Conservation (phyloP, 305 asterid species). For the Plantago rigida region DNA sequence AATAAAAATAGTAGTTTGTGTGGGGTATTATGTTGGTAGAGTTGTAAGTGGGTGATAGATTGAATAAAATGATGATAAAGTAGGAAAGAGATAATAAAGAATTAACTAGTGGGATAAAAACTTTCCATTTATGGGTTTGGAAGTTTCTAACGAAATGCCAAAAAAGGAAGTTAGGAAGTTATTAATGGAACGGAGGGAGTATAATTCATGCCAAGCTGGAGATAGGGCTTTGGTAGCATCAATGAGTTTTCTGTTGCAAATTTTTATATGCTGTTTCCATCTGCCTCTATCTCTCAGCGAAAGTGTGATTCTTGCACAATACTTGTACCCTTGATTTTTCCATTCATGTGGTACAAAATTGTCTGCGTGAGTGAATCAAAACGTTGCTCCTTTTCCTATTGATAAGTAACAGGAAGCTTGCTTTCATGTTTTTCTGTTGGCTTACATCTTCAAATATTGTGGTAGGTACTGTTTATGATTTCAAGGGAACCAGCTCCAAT, state of each 20-base stretch:
- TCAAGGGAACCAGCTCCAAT: constrained; percentile 96
- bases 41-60: no score
- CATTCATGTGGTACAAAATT: neutral
- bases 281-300: no score
- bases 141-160: no score
- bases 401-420: constrained; percentile 2
- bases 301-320: neutral
- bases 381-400: constrained; percentile 1
- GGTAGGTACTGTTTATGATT: constrained; percentile 90
- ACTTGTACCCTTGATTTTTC: neutral
- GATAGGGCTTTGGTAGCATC: neutral
- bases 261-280: neutral
- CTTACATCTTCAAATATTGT: constrained; percentile 31
- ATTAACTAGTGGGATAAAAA: no score
- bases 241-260: neutral
- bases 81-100: no score
- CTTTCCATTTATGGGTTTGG: no score
- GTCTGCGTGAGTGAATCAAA: neutral
- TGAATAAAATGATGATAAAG: no score
- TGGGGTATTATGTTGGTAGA: no score
- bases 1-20: no score
- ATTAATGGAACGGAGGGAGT: no score
- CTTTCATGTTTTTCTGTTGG: constrained; percentile 21
- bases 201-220: neutral
- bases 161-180: no score